These are phyloP conservation scores for Groenewaldozyma tartarivorans DNA, from an alignment of 805 yeast genomes.

Conservation along the genomic window DNA sequence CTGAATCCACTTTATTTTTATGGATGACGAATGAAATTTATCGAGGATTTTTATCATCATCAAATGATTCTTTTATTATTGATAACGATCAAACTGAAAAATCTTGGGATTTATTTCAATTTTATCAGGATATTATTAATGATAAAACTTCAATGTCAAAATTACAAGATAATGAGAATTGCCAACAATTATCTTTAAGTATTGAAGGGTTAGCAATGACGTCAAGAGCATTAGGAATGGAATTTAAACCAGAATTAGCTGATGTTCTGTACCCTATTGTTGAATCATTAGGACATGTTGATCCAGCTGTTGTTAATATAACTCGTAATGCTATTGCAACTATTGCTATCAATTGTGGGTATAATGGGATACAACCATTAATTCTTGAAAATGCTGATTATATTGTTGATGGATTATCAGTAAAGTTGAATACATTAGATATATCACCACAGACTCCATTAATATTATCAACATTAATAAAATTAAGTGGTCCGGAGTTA, in stretches of 20 bases:
- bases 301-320: constrained; percentile 36
- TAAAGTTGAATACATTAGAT: constrained; percentile 56
- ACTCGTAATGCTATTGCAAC: constrained; percentile 45
- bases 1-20: not conserved
- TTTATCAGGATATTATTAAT: not conserved
- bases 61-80: too few species aligned
- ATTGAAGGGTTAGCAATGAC: constrained; percentile 16
- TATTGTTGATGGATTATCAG: constrained; percentile 67
- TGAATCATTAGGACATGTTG: constrained; percentile 55
- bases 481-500: constrained; percentile 58
- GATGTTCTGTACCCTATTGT: constrained; percentile 66
- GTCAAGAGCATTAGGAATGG: constrained; percentile 22
- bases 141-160: not conserved
- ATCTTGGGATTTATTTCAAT: not conserved
- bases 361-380: constrained; percentile 41
- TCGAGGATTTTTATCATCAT: not conserved
- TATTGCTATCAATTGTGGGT: constrained; percentile 43
- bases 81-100: not conserved
- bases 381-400: constrained; percentile 69
- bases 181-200: constrained; percentile 9
- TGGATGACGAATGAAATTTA: not conserved
- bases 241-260: constrained; percentile 48
- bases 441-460: constrained; percentile 67
- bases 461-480: constrained; percentile 58
- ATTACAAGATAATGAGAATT: not conserved